Evolutionary conservation across 805 yeast genomes (phyloP), one percentile per base, ranked within the genome.

Genomic region (Schizosaccharomyces cryophilus): DNA sequence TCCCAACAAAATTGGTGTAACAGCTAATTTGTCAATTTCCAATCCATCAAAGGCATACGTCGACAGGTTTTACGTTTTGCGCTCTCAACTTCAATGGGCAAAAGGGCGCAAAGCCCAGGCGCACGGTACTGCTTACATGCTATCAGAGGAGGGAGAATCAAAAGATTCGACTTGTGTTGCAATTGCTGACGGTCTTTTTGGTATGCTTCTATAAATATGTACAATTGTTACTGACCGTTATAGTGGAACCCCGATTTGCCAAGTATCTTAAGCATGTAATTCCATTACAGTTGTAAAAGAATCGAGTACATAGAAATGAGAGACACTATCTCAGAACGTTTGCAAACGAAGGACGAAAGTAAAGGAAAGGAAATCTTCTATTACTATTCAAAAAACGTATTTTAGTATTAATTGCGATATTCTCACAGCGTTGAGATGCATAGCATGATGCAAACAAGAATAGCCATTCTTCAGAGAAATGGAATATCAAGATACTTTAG

Each of bases 231-330:
- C 17, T 19, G 13, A n/a, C 21, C 21, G 9, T 45, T n/a, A 19
- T n/a, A 51, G 56, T 51, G 30, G 56, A 51, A 51, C 56, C 56
- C 9, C 56, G 56, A 19, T 51, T 24, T 29, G 56, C 56, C 56
- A 51, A 51, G 26, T 51, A 51, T 5, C 31, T 51, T 17, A 51
- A 51, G 56, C 56, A 51, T 29, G 35, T 51, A 45, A 45, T 45
- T 19, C 51, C 51, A n/a, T n/a, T 45, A 13, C 40, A 35, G 3
- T 35, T 35, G 13, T 35, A 35, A 35, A n/a, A n/a, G n/a, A n/a
- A n/a, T n/a, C n/a, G n/a, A n/a, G n/a, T n/a, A n/a, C n/a, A n/a
- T n/a, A n/a, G n/a, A n/a, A n/a, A n/a, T n/a, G n/a, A n/a, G n/a
- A n/a, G n/a, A n/a, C n/a, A n/a, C n/a, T n/a, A n/a, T n/a, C n/a